Percentiles rank a stretch among this genome's conserved stretches.
Conservation (phyloP, 164 flowering plant species). For the Piper longum region DNA sequence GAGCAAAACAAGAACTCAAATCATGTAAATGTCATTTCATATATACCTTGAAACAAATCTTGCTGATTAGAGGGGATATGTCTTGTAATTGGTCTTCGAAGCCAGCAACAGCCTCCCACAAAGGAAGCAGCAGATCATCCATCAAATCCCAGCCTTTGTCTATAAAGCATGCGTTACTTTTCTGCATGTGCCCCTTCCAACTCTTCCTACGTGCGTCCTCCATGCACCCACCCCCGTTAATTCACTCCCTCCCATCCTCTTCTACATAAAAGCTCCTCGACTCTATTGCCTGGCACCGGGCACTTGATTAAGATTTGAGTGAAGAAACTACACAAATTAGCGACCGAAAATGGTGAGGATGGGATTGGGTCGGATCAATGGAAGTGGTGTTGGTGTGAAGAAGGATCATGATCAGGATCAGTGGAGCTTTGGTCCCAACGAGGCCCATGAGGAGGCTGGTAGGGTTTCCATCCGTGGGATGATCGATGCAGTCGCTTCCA, state of each 20-base stretch:
- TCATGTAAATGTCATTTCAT: no score
- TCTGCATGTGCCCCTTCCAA: not conserved
- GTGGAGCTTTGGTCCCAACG: slow-evolving; percentile 19
- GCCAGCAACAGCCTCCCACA: no score
- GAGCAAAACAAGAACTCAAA: no score
- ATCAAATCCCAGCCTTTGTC: no score
- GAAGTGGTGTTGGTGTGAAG: slow-evolving; percentile 1
- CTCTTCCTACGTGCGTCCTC: not conserved
- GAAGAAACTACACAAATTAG: not conserved
- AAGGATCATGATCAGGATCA: slow-evolving; percentile 3
- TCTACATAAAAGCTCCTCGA: not conserved
- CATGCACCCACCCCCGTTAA: not conserved
- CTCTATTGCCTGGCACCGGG: not conserved
- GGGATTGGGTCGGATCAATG: not conserved
- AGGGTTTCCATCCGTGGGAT: slow-evolving; percentile 14
- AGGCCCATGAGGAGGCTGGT: slow-evolving; percentile 9
- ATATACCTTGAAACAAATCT: no score
- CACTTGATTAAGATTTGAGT: not conserved
- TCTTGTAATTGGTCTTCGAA: no score
- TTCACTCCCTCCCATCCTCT: not conserved
- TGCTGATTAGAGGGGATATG: no score
- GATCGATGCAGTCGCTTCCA: slow-evolving; percentile 9
- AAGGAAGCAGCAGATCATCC: no score
- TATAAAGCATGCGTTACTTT: no score
- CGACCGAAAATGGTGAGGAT: not conserved